These are phyloP conservation scores for Lasiosphaeriaceae sp. DNA, from an alignment of 495 filamentous ascomycete species.

Conservation along the genomic window DNA sequence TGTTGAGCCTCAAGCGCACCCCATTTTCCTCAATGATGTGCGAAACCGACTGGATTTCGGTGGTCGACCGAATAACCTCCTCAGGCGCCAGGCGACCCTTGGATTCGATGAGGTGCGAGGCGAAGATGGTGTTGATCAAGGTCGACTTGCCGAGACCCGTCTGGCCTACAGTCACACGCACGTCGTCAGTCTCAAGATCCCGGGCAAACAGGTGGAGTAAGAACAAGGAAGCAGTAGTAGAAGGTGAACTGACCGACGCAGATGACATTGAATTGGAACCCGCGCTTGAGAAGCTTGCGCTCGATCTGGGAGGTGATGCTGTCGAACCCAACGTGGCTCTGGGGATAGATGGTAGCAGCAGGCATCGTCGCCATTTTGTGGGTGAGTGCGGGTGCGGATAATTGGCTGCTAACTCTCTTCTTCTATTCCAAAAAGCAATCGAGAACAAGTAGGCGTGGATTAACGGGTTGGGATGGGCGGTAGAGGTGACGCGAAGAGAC, in stretches of 20 bases:
- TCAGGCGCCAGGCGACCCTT: slow-evolving; percentile 91
- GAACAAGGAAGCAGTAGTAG: not conserved
- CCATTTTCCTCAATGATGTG: slow-evolving; percentile 99
- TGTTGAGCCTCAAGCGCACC: slow-evolving; percentile 92
- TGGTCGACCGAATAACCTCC: slow-evolving; percentile 90
- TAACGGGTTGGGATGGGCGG: slow-evolving; percentile 11
- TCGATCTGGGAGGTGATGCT: slow-evolving; percentile 98
- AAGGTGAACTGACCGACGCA: slow-evolving; percentile 79
- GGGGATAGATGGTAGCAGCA: slow-evolving; percentile 66
- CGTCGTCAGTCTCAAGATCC: slow-evolving; percentile 32
- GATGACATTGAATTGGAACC: slow-evolving; percentile 99
- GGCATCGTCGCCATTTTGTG: slow-evolving; percentile 44
- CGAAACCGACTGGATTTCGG: slow-evolving; percentile 94
- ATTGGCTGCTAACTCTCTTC: slow-evolving; percentile 12
- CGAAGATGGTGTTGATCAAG: slow-evolving; percentile 99
- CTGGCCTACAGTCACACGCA: slow-evolving; percentile 63
- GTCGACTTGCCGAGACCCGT: slow-evolving; percentile 98
- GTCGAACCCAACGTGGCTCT: slow-evolving; percentile 98
- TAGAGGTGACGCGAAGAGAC: slow-evolving; percentile 1
- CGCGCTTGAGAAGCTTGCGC: slow-evolving; percentile 98
- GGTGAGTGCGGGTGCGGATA: slow-evolving; percentile 13
- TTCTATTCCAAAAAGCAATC: slow-evolving; percentile 46
- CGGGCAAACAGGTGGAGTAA: slow-evolving; percentile 5
- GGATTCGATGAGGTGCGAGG: slow-evolving; percentile 97
- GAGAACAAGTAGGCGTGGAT: slow-evolving; percentile 12